Conservation (phyloP, 805 yeast species). For the Kodamaea fukazawae region DNA sequence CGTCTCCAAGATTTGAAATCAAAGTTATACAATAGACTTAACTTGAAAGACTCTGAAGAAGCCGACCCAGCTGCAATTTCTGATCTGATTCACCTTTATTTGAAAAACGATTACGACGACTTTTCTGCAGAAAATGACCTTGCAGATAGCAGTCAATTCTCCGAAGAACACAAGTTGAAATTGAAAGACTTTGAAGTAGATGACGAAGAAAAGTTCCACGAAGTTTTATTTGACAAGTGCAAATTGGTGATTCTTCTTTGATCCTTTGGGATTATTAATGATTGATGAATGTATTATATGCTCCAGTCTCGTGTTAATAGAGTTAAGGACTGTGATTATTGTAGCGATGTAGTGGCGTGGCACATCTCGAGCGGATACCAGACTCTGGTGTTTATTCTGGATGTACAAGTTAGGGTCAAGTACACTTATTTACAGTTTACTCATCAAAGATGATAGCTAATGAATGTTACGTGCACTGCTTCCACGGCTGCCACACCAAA, state of each 20-base stretch:
- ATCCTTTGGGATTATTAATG: neutral
- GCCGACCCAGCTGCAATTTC: slow-evolving; percentile 6
- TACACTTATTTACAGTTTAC: no score
- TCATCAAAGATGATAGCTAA: no score
- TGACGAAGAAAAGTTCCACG: slow-evolving; percentile 39
- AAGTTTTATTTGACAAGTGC: slow-evolving; percentile 41
- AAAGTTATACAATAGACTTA: slow-evolving; percentile 49
- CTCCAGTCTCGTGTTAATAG: no score
- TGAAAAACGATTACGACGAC: slow-evolving; percentile 44
- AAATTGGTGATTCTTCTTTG: slow-evolving; percentile 33
- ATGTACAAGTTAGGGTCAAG: no score
- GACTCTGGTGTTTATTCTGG: no score
- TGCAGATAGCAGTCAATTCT: slow-evolving; percentile 23
- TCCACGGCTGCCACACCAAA: no score
- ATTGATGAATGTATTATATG: neutral
- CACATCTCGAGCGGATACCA: no score
- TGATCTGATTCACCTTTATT: slow-evolving; percentile 31
- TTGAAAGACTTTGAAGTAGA: slow-evolving; percentile 37
- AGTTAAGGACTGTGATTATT: no score
- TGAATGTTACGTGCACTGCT: no score
- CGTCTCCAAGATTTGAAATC: slow-evolving; percentile 48
- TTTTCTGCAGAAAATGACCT: slow-evolving; percentile 31
- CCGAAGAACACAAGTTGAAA: slow-evolving; percentile 23
- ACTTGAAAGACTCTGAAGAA: slow-evolving; percentile 23
- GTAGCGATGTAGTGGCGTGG: no score